Percentiles rank a stretch among this genome's conserved stretches.
Conservation (phyloP, 768 basidiomycete genomes). For the Lentinula sp. region DNA sequence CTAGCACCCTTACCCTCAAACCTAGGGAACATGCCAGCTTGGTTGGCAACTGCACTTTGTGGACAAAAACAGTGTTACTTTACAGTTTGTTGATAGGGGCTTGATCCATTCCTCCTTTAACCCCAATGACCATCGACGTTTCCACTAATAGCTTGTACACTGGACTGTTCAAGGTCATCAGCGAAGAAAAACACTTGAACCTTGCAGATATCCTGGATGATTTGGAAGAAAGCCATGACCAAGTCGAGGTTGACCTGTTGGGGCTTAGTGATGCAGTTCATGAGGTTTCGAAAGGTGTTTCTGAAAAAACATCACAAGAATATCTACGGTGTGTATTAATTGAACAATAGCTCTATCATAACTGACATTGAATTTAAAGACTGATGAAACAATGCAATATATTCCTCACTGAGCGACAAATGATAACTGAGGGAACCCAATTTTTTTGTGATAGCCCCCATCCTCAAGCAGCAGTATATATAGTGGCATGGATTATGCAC, state of each 20-base stretch:
- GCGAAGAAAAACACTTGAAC: too few relatives aligned
- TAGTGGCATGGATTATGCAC: slow-evolving; percentile 12
- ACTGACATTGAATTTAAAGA: not conserved
- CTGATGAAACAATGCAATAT: not conserved
- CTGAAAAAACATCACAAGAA: not conserved
- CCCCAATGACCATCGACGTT: too few relatives aligned
- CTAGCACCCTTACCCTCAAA: too few relatives aligned
- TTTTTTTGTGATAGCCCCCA: not conserved
- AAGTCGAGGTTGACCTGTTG: not conserved
- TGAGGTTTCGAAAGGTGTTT: not conserved
- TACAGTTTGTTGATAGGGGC: too few relatives aligned
- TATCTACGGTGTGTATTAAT: not conserved
- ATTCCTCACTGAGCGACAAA: not conserved
- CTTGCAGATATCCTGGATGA: too few relatives aligned
- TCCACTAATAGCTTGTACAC: too few relatives aligned
- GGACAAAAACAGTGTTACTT: too few relatives aligned
- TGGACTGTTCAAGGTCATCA: too few relatives aligned
- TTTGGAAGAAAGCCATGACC: too few relatives aligned
- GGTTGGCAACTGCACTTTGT: too few relatives aligned
- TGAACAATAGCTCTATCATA: not conserved
- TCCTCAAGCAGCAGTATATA: slow-evolving; percentile 3
- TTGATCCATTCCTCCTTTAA: too few relatives aligned
- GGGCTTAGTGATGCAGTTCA: not conserved
- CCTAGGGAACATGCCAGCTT: too few relatives aligned
- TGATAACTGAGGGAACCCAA: not conserved